Conservation (phyloP, 805 yeast species). For the Candida nemodendra region DNA sequence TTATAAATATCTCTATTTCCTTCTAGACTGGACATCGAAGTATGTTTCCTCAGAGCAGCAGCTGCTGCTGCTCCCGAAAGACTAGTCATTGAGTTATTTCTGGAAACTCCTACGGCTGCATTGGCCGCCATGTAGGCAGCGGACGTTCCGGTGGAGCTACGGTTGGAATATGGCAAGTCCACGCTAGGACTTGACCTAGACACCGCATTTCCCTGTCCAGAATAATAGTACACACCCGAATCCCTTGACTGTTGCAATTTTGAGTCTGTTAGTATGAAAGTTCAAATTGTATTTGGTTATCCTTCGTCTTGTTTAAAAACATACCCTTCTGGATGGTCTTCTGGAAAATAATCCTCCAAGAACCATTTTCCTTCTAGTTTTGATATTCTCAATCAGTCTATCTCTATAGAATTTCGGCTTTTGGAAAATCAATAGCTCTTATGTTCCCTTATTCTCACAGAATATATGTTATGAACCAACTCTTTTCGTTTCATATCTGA, state of each 20-base stretch:
- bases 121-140: constrained; percentile 27
- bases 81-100: constrained; percentile 26
- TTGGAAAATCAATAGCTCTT: too few species aligned
- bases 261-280: neutral
- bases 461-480: too few species aligned
- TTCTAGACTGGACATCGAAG: constrained; percentile 12
- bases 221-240: constrained; percentile 26
- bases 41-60: constrained; percentile 29
- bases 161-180: neutral
- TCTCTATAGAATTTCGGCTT: too few species aligned
- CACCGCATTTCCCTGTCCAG: neutral
- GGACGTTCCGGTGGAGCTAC: neutral
- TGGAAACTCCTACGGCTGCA: constrained; percentile 19
- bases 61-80: constrained; percentile 33
- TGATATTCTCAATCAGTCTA: too few species aligned
- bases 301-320: constrained; percentile 5
- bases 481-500: too few species aligned
- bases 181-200: neutral
- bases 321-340: constrained; percentile 29
- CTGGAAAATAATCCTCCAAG: constrained; percentile 25
- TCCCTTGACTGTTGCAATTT: constrained; percentile 21
- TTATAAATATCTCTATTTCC: neutral
- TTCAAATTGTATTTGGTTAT: too few species aligned
- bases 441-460: too few species aligned
- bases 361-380: too few species aligned